These are phyloP conservation scores for Tagetes patula DNA, from an alignment of 129 eudicot genomes.

Conservation along the genomic window DNA sequence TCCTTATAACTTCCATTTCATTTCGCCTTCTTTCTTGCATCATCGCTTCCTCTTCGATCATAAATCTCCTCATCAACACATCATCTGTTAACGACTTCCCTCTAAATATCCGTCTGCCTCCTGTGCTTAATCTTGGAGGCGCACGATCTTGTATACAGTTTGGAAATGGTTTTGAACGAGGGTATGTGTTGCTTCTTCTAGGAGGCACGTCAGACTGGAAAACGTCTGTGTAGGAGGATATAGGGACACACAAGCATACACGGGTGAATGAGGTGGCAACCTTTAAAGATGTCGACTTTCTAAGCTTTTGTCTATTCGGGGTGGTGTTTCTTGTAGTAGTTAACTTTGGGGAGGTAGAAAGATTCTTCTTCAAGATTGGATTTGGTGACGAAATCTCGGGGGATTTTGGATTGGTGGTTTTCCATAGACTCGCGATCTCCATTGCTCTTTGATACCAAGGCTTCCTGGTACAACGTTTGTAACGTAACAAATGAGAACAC, in stretches of 20 bases:
- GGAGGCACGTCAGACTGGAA: slow-evolving; percentile 78
- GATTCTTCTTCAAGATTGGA: slow-evolving; percentile 50
- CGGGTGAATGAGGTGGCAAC: slow-evolving; percentile 80
- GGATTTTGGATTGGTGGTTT: slow-evolving; percentile 51
- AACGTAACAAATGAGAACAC: not conserved
- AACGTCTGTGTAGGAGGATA: slow-evolving; percentile 84
- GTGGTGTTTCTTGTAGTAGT: slow-evolving; percentile 38
- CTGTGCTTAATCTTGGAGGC: slow-evolving; percentile 62
- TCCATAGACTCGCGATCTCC: slow-evolving; percentile 74
- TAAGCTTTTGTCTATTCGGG: slow-evolving; percentile 50
- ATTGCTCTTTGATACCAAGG: slow-evolving; percentile 97
- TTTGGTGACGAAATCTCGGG: slow-evolving; percentile 44
- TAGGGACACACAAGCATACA: slow-evolving; percentile 88
- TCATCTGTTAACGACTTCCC: slow-evolving; percentile 90
- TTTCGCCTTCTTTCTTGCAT: slow-evolving; percentile 87
- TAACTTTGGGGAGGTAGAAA: slow-evolving; percentile 47
- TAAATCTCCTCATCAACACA: slow-evolving; percentile 89
- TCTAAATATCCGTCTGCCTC: slow-evolving; percentile 69
- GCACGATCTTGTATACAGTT: slow-evolving; percentile 42
- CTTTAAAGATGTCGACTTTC: slow-evolving; percentile 65
- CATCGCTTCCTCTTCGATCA: slow-evolving; percentile 92
- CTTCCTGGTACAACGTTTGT: slow-evolving; percentile 51
- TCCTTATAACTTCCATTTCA: slow-evolving; percentile 88
- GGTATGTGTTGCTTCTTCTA: slow-evolving; percentile 83
- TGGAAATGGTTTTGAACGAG: slow-evolving; percentile 66